Evolutionary conservation across 805 yeast species (phyloP).

Genomic region (Ogataea pignaliae): DNA sequence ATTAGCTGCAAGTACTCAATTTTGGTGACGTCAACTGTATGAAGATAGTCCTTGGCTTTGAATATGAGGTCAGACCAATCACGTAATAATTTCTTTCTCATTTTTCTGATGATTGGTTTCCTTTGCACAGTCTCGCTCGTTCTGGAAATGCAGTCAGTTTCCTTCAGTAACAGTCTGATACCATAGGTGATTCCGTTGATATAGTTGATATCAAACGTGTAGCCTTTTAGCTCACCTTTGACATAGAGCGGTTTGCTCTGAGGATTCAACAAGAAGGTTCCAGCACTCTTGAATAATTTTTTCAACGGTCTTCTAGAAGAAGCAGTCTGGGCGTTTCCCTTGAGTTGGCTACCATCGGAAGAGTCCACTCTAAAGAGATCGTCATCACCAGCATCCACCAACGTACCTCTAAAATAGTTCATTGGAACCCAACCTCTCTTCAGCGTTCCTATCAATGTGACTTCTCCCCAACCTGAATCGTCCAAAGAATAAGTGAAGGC

Average conservation of each 20-base stretch:
- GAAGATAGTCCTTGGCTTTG: conserved; percentile 70
- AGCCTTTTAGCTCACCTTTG: conserved; percentile 31
- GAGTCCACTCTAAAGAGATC: conserved; percentile 3
- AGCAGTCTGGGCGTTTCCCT: conserved; percentile 27
- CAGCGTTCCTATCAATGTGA: conserved; percentile 57
- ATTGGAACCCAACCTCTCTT: conserved; percentile 84
- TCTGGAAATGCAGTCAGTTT: conserved; percentile 71
- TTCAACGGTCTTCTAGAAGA: conserved; percentile 49
- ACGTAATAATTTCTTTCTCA: conserved; percentile 65
- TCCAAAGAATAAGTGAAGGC: conserved; percentile 78
- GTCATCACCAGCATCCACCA: conserved; percentile 18
- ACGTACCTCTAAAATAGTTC: conserved; percentile 58
- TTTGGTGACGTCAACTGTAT: conserved; percentile 53
- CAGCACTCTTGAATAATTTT: conserved; percentile 56
- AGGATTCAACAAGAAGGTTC: conserved; percentile 62
- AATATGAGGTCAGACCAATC: conserved; percentile 79
- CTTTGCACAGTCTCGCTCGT: conserved; percentile 65
- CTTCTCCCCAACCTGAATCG: conserved; percentile 87
- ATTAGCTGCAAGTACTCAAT: conserved; percentile 58
- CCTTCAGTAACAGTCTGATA: conserved; percentile 56
- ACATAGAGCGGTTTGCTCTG: conserved; percentile 41
- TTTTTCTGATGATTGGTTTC: conserved; percentile 54
- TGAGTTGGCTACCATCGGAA: conserved; percentile 2
- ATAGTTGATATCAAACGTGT: conserved; percentile 51
- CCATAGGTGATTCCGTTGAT: conserved; percentile 72